These are phyloP conservation scores for Luffa aegyptiaca DNA, from an alignment of 306 rosid species.

Conservation along the genomic window DNA sequence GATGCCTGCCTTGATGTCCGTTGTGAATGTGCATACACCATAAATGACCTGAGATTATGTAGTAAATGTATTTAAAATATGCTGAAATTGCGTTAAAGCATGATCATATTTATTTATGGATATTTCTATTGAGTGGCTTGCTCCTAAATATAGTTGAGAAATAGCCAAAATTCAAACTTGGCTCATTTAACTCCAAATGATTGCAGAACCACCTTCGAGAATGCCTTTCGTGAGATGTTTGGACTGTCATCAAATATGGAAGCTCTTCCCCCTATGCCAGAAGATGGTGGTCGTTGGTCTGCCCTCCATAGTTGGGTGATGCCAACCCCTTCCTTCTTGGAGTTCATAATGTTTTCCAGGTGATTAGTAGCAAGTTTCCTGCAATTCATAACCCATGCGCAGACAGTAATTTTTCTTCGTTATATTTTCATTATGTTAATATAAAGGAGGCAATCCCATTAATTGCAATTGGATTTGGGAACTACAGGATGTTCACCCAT, in stretches of 20 bases:
- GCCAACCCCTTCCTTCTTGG: conserved; percentile 95
- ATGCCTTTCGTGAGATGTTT: conserved; percentile 61
- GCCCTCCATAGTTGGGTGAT: conserved; percentile 95
- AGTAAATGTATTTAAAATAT: background rate
- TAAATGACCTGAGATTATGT: background rate
- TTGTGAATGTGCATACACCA: background rate
- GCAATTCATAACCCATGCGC: background rate
- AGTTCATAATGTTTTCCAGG: conserved; percentile 90
- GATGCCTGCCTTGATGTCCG: background rate
- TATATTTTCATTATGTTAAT: background rate
- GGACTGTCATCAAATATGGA: conserved; percentile 45
- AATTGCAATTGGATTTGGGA: background rate
- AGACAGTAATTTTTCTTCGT: background rate
- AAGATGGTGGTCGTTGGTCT: conserved; percentile 86
- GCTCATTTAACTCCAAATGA: background rate
- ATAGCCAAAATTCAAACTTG: background rate
- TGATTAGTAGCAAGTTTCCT: background rate
- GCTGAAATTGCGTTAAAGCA: background rate
- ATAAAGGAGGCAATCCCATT: background rate
- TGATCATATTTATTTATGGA: background rate
- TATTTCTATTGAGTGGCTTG: background rate
- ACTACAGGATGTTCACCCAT: conserved; percentile 56
- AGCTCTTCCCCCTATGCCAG: conserved; percentile 95
- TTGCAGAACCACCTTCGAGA: conserved; percentile 69
- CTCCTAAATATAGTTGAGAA: background rate